Conservation (phyloP, 768 basidiomycete genomes). For the Pulveroboletus frians region DNA sequence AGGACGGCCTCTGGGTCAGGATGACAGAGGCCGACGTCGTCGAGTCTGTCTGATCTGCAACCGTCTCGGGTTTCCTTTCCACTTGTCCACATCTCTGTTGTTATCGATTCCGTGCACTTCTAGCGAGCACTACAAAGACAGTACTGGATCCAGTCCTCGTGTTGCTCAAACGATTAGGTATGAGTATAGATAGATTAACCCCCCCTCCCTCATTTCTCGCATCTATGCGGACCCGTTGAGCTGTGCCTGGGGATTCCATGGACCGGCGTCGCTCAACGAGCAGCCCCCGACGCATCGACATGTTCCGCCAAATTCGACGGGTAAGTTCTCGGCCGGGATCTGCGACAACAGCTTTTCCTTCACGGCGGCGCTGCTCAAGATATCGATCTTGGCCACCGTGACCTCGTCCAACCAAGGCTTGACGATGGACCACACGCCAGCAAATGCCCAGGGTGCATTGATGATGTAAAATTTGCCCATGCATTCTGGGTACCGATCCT, state of each 20-base stretch:
- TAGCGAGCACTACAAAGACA: neutral
- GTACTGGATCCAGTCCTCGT: constrained; percentile 4
- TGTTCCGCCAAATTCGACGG: constrained; percentile 76
- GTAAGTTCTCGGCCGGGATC: constrained; percentile 80
- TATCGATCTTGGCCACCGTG: constrained; percentile 91
- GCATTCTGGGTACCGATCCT: constrained; percentile 86
- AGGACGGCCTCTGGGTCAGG: constrained; percentile 19
- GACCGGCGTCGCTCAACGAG: constrained; percentile 84
- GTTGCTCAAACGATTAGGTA: constrained; percentile 27
- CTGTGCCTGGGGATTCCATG: constrained; percentile 58
- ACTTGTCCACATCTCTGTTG: neutral
- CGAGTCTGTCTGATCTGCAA: neutral
- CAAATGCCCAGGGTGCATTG: constrained; percentile 93
- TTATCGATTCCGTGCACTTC: neutral
- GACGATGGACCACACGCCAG: constrained; percentile 80
- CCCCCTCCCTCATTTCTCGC: neutral
- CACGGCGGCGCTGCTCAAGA: constrained; percentile 65
- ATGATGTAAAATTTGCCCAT: constrained; percentile 99
- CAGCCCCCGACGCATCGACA: constrained; percentile 80
- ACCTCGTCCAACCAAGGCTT: constrained; percentile 95
- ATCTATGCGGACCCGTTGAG: constrained; percentile 22
- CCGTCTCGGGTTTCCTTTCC: neutral
- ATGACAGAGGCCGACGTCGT: neutral
- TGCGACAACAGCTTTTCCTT: constrained; percentile 73
- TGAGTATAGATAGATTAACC: constrained; percentile 30